A percentile compares a stretch with the other conserved stretches of the same genome.
phyloP scores from a whole-genome alignment of 2,329 filamentous ascomycete species.

The Trichoderma arundinaceum region DNA sequence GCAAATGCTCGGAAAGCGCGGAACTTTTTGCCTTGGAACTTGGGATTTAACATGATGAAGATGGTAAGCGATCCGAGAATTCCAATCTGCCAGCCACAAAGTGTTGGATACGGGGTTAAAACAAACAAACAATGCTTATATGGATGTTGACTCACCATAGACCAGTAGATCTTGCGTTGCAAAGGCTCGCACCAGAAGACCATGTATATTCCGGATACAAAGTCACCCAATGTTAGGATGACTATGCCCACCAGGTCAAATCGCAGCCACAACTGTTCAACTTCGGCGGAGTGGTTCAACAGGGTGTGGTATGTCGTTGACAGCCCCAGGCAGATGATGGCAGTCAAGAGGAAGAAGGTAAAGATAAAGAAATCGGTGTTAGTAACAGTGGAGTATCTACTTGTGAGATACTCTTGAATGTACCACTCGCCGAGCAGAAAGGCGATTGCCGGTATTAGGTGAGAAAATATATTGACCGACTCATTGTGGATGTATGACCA shows the following conservation, averaged over 20 bases:
- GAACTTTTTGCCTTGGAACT: constrained; percentile 9
- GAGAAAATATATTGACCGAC: constrained; percentile 18
- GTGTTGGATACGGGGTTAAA: background rate
- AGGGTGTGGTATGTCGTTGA: constrained; percentile 19
- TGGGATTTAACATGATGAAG: constrained; percentile 23
- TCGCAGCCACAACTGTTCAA: constrained; percentile 5
- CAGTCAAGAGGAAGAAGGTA: constrained; percentile 14
- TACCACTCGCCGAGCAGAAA: constrained; percentile 23
- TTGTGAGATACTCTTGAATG: constrained; percentile 6
- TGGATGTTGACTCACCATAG: constrained; percentile 7
- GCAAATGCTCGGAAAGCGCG: constrained; percentile 19
- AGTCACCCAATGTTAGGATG: constrained; percentile 16
- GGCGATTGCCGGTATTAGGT: constrained; percentile 12
- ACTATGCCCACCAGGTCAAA: constrained; percentile 22
- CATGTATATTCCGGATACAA: constrained; percentile 24
- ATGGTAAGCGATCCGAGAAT: constrained; percentile 23
- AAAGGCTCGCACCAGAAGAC: constrained; percentile 23
- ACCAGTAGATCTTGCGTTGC: constrained; percentile 25
- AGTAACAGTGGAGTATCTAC: background rate
- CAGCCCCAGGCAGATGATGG: constrained; percentile 8
- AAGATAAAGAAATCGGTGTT: constrained; percentile 16
- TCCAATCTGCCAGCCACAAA: background rate
- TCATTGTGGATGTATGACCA: constrained; percentile 26
- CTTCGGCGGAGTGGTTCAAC: constrained; percentile 11
- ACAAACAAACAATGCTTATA: background rate